Conservation (phyloP, 2,329 filamentous ascomycete species). For the Arthrobotrys entomopaga region DNA sequence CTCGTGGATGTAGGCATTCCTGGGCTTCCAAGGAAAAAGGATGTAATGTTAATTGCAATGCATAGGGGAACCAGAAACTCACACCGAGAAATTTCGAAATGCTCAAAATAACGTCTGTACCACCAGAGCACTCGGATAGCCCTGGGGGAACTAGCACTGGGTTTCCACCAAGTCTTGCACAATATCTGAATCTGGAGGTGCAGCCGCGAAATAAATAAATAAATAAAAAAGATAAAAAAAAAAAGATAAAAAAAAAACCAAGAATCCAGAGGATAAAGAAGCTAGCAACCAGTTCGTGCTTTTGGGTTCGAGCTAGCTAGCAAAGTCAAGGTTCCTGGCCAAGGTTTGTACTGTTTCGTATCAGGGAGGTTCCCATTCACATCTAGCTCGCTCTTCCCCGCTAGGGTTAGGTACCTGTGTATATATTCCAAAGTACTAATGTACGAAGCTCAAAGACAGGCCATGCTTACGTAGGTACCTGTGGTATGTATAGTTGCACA, state of each 20-base stretch:
- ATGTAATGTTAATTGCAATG: too few relatives aligned
- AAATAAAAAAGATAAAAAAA: neutral
- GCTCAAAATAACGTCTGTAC: too few relatives aligned
- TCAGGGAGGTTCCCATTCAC: slow-evolving; percentile 35
- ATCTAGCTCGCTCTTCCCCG: slow-evolving; percentile 2
- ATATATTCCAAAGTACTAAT: slow-evolving; percentile 24
- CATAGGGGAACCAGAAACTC: too few relatives aligned
- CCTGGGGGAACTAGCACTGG: too few relatives aligned
- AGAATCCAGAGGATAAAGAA: too few relatives aligned
- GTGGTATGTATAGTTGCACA: slow-evolving; percentile 50
- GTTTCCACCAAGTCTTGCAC: too few relatives aligned
- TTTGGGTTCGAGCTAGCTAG: slow-evolving; percentile 16
- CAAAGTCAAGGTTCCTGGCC: slow-evolving; percentile 44
- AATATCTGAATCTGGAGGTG: too few relatives aligned
- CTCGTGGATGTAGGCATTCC: too few relatives aligned
- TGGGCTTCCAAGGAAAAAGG: too few relatives aligned
- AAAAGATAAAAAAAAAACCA: neutral
- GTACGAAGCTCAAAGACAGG: slow-evolving; percentile 4
- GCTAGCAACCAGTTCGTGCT: slow-evolving; percentile 29
- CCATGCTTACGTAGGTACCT: slow-evolving; percentile 44
- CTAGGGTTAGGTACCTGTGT: slow-evolving; percentile 31
- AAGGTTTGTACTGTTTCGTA: slow-evolving; percentile 41
- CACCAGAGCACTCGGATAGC: too few relatives aligned
- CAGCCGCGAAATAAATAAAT: neutral
- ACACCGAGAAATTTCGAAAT: too few relatives aligned